Evolutionary conservation across 106 monocot genomes (phyloP).

Genomic region (Allium cepa): DNA sequence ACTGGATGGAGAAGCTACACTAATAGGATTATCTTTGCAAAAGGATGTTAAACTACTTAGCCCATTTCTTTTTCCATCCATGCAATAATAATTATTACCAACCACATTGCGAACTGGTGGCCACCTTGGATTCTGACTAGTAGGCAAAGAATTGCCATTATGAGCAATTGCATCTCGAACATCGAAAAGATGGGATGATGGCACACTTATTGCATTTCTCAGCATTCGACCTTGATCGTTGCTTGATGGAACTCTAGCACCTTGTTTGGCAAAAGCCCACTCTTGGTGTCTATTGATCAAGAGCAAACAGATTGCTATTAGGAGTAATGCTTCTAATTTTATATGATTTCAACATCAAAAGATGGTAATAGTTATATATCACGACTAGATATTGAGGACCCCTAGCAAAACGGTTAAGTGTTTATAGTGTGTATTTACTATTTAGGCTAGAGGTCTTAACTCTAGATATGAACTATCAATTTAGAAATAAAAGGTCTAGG

Average conservation of each 20-base stretch:
- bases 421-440: too few relatives aligned
- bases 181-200: slow-evolving; percentile 55
- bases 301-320: background rate
- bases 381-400: too few relatives aligned
- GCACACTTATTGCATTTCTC: slow-evolving; percentile 36
- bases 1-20: background rate
- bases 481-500: too few relatives aligned
- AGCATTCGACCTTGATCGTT: slow-evolving; percentile 38
- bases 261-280: slow-evolving; percentile 40
- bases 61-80: slow-evolving; percentile 5
- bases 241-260: slow-evolving; percentile 13
- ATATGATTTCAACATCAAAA: background rate
- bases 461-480: too few relatives aligned
- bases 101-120: background rate
- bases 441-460: too few relatives aligned
- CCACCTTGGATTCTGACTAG: slow-evolving; percentile 16
- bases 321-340: too few relatives aligned
- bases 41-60: slow-evolving; percentile 11
- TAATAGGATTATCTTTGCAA: slow-evolving; percentile 5
- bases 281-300: slow-evolving; percentile 29
- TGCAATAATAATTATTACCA: background rate
- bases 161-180: slow-evolving; percentile 26
- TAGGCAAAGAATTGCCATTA: background rate
- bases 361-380: background rate
- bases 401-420: too few relatives aligned